These are phyloP conservation scores for Colletotrichum karsti DNA, from an alignment of 2,329 filamentous ascomycete species.

Conservation along the genomic window DNA sequence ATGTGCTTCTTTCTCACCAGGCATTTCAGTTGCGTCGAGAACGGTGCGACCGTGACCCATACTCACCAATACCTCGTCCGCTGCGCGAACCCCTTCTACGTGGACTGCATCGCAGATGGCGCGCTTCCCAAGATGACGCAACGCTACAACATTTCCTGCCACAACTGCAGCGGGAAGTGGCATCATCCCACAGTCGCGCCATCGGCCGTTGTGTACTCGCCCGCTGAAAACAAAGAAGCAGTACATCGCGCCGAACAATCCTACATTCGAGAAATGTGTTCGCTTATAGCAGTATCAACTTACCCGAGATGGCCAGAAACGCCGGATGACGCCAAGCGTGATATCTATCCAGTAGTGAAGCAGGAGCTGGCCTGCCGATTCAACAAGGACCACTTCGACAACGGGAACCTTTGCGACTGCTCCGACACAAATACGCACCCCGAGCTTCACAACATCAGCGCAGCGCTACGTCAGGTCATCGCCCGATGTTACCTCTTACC, in stretches of 20 bases:
- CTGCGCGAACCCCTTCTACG: constrained; percentile 23
- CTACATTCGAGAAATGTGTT: not conserved
- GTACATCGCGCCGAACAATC: not conserved
- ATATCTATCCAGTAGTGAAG: not conserved
- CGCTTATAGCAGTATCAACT: not conserved
- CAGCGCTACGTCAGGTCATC: constrained; percentile 6
- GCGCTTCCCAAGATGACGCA: not conserved
- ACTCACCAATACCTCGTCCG: constrained; percentile 5
- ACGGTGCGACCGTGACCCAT: not conserved
- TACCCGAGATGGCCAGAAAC: not conserved
- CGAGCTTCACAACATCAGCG: constrained; percentile 15
- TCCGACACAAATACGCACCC: not conserved
- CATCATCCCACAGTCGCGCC: not conserved
- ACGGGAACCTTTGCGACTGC: not conserved
- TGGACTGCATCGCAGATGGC: not conserved
- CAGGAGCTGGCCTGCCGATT: constrained; percentile 25
- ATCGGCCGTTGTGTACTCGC: too few species aligned
- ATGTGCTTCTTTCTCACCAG: constrained; percentile 21
- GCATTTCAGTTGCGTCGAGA: not conserved
- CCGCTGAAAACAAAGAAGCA: not conserved
- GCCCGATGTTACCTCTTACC: constrained; percentile 3
- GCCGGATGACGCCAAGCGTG: not conserved
- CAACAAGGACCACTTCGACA: constrained; percentile 17
- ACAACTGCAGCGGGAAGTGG: constrained; percentile 10
- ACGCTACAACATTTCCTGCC: not conserved